These are phyloP conservation scores for Fusarium globosum DNA, from an alignment of 2,329 filamentous ascomycete species.

Conservation along the genomic window DNA sequence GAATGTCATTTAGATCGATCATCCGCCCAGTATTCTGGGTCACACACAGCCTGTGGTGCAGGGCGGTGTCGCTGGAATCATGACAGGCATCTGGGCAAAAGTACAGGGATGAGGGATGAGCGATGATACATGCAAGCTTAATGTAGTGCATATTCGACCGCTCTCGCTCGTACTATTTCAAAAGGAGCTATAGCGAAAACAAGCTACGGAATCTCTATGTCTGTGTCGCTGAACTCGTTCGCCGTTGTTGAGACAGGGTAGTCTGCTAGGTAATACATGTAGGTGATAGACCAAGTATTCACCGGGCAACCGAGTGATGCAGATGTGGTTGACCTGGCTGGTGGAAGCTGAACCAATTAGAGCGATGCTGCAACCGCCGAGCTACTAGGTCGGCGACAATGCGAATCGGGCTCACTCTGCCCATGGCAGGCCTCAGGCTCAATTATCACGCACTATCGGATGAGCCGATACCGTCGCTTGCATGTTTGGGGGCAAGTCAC, in stretches of 20 bases:
- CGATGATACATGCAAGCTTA: slow-evolving; percentile 20
- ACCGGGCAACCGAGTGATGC: slow-evolving; percentile 30
- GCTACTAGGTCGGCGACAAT: background rate
- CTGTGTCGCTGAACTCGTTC: background rate
- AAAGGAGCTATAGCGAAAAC: slow-evolving; percentile 8
- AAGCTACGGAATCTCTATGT: background rate
- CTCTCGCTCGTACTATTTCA: slow-evolving; percentile 18
- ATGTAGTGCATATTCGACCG: slow-evolving; percentile 25
- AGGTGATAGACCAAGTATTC: slow-evolving; percentile 10
- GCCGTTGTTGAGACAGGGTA: slow-evolving; percentile 4
- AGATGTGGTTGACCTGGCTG: slow-evolving; percentile 10
- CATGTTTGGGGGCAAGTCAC: slow-evolving; percentile 33
- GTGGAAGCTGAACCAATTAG: slow-evolving; percentile 26
- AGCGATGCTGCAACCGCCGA: slow-evolving; percentile 26
- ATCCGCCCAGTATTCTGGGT: slow-evolving; percentile 17
- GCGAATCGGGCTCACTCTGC: slow-evolving; percentile 3
- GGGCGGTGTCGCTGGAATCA: background rate
- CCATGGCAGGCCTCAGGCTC: slow-evolving; percentile 27
- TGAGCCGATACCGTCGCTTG: slow-evolving; percentile 33
- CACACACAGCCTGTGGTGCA: slow-evolving; percentile 1
- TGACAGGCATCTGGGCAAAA: background rate
- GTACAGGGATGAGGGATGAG: slow-evolving; percentile 5
- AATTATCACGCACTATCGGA: slow-evolving; percentile 39
- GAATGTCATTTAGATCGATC: slow-evolving; percentile 22
- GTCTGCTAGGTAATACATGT: background rate